phyloP scores from a whole-genome alignment of 306 rosid species.

The Cicer bijugum region DNA sequence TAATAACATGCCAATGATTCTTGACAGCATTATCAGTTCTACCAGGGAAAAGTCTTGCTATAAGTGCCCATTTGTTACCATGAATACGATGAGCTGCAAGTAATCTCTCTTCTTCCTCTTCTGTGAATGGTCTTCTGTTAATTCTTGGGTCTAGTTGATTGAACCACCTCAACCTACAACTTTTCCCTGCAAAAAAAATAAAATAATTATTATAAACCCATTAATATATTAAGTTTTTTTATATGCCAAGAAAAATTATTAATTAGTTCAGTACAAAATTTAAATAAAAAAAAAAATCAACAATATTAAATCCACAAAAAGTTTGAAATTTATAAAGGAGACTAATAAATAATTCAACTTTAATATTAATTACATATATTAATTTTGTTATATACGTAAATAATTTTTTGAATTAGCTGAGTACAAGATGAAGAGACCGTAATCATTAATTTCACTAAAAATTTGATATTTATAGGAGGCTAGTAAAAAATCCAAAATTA shows the following conservation, averaged over 20 bases:
- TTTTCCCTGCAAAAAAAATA: conserved; percentile 61
- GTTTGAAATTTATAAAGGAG: too few species aligned
- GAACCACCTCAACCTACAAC: conserved; percentile 97
- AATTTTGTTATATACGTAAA: too few species aligned
- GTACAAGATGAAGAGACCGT: neutral
- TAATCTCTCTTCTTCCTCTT: conserved; percentile 88
- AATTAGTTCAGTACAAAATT: neutral
- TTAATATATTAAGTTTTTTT: neutral
- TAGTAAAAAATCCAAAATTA: neutral
- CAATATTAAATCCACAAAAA: too few species aligned
- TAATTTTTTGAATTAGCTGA: neutral
- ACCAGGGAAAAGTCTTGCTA: conserved; percentile 88
- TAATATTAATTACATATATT: too few species aligned
- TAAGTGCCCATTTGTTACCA: conserved; percentile 97
- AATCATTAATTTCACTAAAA: neutral
- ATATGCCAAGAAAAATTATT: neutral
- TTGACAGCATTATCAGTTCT: conserved; percentile 95
- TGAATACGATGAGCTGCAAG: conserved; percentile 82
- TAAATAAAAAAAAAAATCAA: too few species aligned
- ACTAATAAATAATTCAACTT: too few species aligned
- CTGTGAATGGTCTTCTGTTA: conserved; percentile 85
- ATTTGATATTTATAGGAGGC: neutral
- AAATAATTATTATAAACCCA: neutral
- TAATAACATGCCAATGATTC: conserved; percentile 97
- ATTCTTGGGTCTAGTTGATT: conserved; percentile 96